Evolutionary conservation across 805 yeast species (phyloP), one percentile per base, ranked within the genome.

Genomic region (Kluyveromyces siamensis): DNA sequence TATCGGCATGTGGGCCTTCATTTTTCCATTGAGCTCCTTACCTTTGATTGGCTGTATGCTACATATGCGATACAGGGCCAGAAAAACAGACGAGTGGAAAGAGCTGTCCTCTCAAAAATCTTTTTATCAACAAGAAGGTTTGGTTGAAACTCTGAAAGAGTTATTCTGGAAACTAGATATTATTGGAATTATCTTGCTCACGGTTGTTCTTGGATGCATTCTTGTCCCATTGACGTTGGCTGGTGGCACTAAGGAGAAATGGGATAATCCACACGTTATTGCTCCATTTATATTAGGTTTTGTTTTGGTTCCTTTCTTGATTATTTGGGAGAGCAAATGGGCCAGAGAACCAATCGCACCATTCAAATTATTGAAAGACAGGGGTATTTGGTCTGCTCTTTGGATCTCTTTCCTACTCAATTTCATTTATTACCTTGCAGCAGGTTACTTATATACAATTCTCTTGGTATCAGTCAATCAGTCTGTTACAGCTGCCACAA

Each of bases 191-290:
- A 57, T 80, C 27, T 66, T 79, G 19, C 56, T 80, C 44, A 66
- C 74, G 49, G 74, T 75, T 25, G 72, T 74, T 2, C 69, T 82
- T 36, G 83, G 81, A 13, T 71, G 77, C 45, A 68, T 82, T 41
- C 70, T 82, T 51, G 76, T 76, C 38, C 87, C 87, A 6, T 72
- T 83, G 52, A 81, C 86, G 11, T 60, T 82, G 16, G 84, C 84
- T 7, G 85, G 83, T 48, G 84, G 83, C 41, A 55, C 61, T 39
- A 41, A 58, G 1, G 53, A 65, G 3, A 66, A 69, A 46, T 81
- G 87, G 87, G 53, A 64, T 45, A 67, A 67, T 49, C 84, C 74
- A 8, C 64, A 74, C 36, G 71, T 77, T 50, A 75, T 83, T 55
- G 86, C 70, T 2, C 85, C 85, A 2, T 62, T 81, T 41, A 81